phyloP scores from a whole-genome alignment of 805 yeast species.

The Candida ipomoeae region DNA sequence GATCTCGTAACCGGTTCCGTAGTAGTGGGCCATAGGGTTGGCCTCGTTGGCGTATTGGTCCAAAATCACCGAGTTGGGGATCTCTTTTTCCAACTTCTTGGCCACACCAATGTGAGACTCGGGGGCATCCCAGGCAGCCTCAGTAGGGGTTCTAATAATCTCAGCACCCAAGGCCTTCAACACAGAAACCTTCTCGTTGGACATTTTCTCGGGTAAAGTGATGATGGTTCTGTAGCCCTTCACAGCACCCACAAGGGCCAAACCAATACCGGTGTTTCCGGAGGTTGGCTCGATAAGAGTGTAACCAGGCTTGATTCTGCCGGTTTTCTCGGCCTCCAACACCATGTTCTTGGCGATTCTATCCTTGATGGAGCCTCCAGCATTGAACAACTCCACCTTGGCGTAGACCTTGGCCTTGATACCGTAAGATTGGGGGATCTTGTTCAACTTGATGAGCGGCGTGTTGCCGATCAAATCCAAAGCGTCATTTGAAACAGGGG shows the following conservation, averaged over 20 bases:
- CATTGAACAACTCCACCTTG: constrained; percentile 77
- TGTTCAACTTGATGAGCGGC: constrained; percentile 70
- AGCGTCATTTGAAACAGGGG: constrained; percentile 48
- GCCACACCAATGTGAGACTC: constrained; percentile 91
- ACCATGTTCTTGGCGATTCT: constrained; percentile 86
- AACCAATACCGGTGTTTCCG: constrained; percentile 89
- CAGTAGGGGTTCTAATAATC: constrained; percentile 86
- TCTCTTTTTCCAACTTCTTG: constrained; percentile 70
- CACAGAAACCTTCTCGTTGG: constrained; percentile 84
- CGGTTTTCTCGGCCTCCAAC: constrained; percentile 74
- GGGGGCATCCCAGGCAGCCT: constrained; percentile 90
- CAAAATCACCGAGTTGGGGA: constrained; percentile 77
- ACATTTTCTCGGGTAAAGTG: constrained; percentile 88
- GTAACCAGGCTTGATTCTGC: constrained; percentile 78
- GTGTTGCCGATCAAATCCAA: constrained; percentile 83
- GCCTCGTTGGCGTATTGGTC: constrained; percentile 78
- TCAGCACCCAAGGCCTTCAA: constrained; percentile 88
- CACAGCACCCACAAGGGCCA: constrained; percentile 83
- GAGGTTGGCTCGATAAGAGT: constrained; percentile 87
- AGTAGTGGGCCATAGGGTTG: constrained; percentile 81
- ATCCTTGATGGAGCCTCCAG: constrained; percentile 89
- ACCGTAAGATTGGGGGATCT: constrained; percentile 71
- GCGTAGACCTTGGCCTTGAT: constrained; percentile 69
- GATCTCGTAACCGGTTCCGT: constrained; percentile 81
- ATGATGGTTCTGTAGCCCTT: constrained; percentile 83